Base-by-base conservation (phyloP, 371 early-diverging fungal genomes). In the Modicella reniformis region DNA sequence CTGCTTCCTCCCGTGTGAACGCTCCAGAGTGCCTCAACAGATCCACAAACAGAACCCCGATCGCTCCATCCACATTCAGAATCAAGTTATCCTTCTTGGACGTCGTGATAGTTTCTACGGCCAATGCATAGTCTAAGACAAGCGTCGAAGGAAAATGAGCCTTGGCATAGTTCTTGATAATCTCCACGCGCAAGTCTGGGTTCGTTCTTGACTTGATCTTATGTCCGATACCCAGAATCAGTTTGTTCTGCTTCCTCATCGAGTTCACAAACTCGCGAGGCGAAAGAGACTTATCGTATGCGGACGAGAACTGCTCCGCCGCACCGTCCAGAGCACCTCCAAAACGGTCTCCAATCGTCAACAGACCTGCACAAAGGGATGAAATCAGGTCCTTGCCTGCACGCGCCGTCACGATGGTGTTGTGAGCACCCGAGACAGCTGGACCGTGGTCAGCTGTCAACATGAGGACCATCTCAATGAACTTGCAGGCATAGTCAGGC, bases 381-480 rank as follows among this genome's bases (percentile, higher is more conserved):
- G 96, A 96, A 49, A 98, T 90, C 65, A 98, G 89, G 74, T 98
- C 98, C 82, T 97, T 96, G 75, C 98, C 98, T 48, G 98, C 98
- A 85, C 98, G 96, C 13, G 98, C 96, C 13, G 98, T 97, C 51
- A 98, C 97, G 72, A 98, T 98, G 29, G 98, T 97, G 91, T 97
- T 98, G 89, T 96, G 96, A 7, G 98, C 98, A 57, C 93, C 95
- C 34, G 92, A 93, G 7, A 95, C 95, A 29, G 95, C 95, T 2
- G 98, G 98, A 21, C 98, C 98, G 82, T 98, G 98, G 86, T 98
- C 98, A 21, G 98, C 98, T 17, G 98, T 98, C 80, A 98, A 85
- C 98, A 98, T 98, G 57, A 98, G 89, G 26, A 97, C 96, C 98
- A 98, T 98, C 83, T 98, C 98, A 68, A 98, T 95, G 80, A 98